Percentiles rank a stretch among this genome's conserved stretches.
Conservation (phyloP, 2,329 filamentous ascomycete genomes). For the Beauveria pseudobassiana region DNA sequence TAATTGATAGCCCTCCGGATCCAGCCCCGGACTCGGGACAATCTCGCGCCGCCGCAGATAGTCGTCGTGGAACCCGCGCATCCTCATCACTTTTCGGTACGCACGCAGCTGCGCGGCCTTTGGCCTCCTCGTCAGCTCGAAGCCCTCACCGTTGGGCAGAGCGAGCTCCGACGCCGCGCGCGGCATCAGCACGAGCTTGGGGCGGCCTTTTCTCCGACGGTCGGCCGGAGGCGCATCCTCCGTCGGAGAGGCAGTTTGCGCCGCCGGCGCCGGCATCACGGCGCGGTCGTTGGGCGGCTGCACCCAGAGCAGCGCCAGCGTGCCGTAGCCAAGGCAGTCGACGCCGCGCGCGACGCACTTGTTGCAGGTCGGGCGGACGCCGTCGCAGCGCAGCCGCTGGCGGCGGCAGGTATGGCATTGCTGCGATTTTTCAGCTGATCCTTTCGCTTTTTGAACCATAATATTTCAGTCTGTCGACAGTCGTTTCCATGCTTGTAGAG, state of each 20-base stretch:
- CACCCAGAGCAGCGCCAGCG: slow-evolving; percentile 14
- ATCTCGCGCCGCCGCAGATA: neutral
- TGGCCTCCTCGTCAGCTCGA: neutral
- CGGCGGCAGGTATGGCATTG: slow-evolving; percentile 14
- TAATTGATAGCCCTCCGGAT: slow-evolving; percentile 10
- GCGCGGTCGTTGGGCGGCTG: slow-evolving; percentile 3
- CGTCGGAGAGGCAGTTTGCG: too few species aligned
- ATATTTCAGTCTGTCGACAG: too few species aligned
- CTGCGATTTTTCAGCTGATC: neutral
- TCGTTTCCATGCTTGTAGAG: neutral
- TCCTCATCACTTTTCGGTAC: neutral
- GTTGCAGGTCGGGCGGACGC: slow-evolving; percentile 10
- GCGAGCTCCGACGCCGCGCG: neutral
- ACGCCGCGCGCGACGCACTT: slow-evolving; percentile 13
- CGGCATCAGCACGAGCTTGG: slow-evolving; percentile 14
- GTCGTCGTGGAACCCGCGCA: neutral
- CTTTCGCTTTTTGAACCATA: neutral
- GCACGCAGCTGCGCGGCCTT: neutral
- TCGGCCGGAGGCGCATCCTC: neutral
- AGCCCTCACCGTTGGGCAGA: neutral
- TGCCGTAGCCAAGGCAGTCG: slow-evolving; percentile 15
- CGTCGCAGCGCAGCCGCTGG: slow-evolving; percentile 14
- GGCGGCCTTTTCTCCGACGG: slow-evolving; percentile 11
- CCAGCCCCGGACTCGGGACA: neutral
- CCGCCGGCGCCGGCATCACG: neutral